Percentiles rank a stretch among this genome's conserved stretches.
Conservation (phyloP, 1,139 yeast genomes). For the Zhuliangozyma blackwelliae region DNA sequence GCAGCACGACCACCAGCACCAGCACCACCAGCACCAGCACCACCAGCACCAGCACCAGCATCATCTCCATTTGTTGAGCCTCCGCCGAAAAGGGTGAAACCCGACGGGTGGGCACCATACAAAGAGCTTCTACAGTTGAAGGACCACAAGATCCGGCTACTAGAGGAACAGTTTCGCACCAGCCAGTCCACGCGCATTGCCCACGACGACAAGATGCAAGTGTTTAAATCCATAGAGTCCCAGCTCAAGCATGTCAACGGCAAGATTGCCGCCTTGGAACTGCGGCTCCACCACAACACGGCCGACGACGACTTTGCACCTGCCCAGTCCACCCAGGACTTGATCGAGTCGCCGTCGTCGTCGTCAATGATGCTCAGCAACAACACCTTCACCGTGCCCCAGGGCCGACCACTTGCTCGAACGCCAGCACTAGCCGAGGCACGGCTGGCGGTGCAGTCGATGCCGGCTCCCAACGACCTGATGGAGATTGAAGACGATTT, state of each 20-base stretch:
- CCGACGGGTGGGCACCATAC: background rate
- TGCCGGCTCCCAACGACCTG: background rate
- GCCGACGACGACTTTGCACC: no score
- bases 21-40: background rate
- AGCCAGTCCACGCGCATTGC: conserved; percentile 36
- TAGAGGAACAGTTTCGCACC: conserved; percentile 23
- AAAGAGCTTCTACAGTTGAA: conserved; percentile 12
- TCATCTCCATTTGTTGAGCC: background rate
- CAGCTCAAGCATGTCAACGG: conserved; percentile 13
- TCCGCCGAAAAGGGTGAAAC: background rate
- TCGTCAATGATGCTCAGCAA: no score
- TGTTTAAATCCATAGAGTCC: conserved; percentile 20
- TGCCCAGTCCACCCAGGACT: no score
- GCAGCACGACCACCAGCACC: conserved; percentile 1
- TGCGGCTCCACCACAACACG: background rate
- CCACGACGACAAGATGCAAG: conserved; percentile 27
- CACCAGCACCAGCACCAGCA: background rate
- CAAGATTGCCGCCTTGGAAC: conserved; percentile 1
- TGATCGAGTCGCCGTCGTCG: no score
- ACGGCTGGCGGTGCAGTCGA: background rate
- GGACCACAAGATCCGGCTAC: conserved; percentile 22
- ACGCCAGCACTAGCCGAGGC: no score
- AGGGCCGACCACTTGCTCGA: no score
- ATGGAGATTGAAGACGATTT: conserved; percentile 36
- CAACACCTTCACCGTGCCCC: no score